Base-by-base conservation (phyloP, 495 filamentous ascomycete species). In the Glonium stellatum region DNA sequence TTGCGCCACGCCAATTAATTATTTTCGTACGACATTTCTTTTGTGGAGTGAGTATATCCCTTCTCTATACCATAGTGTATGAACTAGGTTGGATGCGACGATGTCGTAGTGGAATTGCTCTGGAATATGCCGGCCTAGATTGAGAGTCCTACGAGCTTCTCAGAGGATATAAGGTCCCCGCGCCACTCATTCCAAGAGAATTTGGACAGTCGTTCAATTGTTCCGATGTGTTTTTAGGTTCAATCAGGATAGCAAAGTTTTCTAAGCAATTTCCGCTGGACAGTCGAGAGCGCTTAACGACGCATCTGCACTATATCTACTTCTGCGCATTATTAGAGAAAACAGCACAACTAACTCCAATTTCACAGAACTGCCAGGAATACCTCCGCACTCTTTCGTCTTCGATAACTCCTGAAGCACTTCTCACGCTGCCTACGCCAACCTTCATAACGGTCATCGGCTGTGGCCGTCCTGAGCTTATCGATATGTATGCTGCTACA, bases 1-100 rank as follows among this genome's bases (percentile, higher is more conserved):
- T 59, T 18, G 57, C 70, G 62, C 47, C 61, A n/a, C 41, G 85
- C 6, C 84, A 89, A 0, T 75, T 93, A 31, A 70, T 95, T 18
- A 83, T 95, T 54, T 96, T 96, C 66, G 80, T 96, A 48, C 80
- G 90, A 22, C 90, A 96, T 72, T 96, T 95, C 75, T 92, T 88
- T 78, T 96, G 90, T 66, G 88, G 90, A 1, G 88, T 88, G 78
- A 74, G 89, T 77, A 15, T 25, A 23, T 31, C 11, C 15, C 5
- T 23, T 51, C 25, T 8, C 13, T 1, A 25, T 31, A 6, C 27
- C 27, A 31, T 31, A 31, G 3, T 2, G 27, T 31, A 31, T 31
- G 27, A 6, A 31, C 27, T 31, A 6, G 27, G 6, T 6, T 31
- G 27, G 27, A 31, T 31, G 27, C 27, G 6, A 31, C 3, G 6